Percentiles rank a stretch among this genome's conserved stretches.
phyloP scores from a whole-genome alignment of 2,329 filamentous ascomycete species.

The Thyridium curvatum region DNA sequence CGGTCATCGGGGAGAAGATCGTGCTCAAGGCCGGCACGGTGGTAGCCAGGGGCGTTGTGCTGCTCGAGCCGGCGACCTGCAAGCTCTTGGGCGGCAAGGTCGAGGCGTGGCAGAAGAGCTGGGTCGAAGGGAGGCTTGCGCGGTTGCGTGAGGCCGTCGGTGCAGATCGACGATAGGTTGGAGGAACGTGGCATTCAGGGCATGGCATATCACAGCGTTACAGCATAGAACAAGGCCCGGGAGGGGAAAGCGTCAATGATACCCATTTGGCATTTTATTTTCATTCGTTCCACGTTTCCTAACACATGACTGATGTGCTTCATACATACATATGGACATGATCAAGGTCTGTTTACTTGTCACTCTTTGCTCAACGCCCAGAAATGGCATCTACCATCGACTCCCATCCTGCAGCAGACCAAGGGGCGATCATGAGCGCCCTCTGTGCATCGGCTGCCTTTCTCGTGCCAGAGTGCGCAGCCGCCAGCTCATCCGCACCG shows the following conservation, averaged over 20 bases:
- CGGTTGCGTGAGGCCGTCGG: conserved; percentile 58
- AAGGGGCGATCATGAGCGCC: conserved; percentile 76
- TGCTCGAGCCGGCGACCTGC: conserved; percentile 65
- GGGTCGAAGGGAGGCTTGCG: conserved; percentile 66
- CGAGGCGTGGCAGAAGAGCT: conserved; percentile 71
- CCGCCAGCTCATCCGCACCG: conserved; percentile 62
- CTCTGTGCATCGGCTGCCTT: conserved; percentile 67
- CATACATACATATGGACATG: too few relatives aligned
- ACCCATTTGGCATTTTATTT: too few relatives aligned
- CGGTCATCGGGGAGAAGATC: conserved; percentile 74
- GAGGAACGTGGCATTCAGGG: neutral
- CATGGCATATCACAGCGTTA: too few relatives aligned
- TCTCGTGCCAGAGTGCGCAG: conserved; percentile 69
- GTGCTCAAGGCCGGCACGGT: conserved; percentile 58
- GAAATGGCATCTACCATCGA: conserved; percentile 38
- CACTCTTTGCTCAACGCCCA: conserved; percentile 3
- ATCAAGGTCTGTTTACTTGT: neutral
- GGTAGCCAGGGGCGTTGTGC: conserved; percentile 69
- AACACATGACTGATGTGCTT: too few relatives aligned
- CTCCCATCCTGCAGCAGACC: conserved; percentile 62
- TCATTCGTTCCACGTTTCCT: neutral
- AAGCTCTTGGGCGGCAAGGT: conserved; percentile 84
- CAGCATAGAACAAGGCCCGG: too few relatives aligned
- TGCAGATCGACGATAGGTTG: conserved; percentile 12
- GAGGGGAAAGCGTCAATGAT: too few relatives aligned